These are phyloP conservation scores for Eucommia ulmoides DNA, from an alignment of 257 asterid species.

Conservation along the genomic window DNA sequence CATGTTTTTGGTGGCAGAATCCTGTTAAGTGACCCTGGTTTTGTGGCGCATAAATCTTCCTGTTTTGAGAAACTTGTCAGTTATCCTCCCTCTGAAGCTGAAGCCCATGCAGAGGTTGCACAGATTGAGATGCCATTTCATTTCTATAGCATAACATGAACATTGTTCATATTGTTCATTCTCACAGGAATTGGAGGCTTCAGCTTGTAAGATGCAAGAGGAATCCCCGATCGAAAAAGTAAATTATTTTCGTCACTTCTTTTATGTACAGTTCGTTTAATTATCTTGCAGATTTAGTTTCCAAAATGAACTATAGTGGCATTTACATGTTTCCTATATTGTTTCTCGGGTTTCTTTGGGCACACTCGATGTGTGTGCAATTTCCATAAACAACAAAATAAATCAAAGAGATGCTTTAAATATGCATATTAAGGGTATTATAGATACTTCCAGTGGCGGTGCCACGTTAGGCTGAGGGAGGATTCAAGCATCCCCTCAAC, in stretches of 20 bases:
- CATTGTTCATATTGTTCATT: slow-evolving; percentile 3
- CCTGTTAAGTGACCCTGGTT: slow-evolving; percentile 36
- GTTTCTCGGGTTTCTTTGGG: too few species aligned
- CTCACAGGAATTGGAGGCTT: slow-evolving; percentile 19
- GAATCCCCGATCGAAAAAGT: slow-evolving; percentile 25
- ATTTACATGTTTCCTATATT: not conserved
- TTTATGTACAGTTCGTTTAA: not conserved
- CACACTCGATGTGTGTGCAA: too few species aligned
- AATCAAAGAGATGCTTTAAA: not conserved
- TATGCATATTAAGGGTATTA: not conserved
- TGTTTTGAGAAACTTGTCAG: slow-evolving; percentile 7
- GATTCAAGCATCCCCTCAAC: too few species aligned
- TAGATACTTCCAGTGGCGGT: not conserved
- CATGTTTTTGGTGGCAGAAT: slow-evolving; percentile 25
- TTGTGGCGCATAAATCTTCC: slow-evolving; percentile 16
- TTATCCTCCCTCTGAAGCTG: slow-evolving; percentile 13
- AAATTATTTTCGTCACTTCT: slow-evolving; percentile 11
- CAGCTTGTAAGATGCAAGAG: slow-evolving; percentile 9
- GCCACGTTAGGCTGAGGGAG: too few species aligned
- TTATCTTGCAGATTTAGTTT: not conserved
- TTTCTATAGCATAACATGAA: slow-evolving; percentile 3
- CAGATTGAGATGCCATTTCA: slow-evolving; percentile 1
- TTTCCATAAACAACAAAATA: too few species aligned
- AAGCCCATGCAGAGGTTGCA: slow-evolving; percentile 21
- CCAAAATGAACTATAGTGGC: not conserved